Evolutionary conservation across 2,329 filamentous ascomycete genomes (phyloP).

Genomic region (Drechslerella dactyloides): DNA sequence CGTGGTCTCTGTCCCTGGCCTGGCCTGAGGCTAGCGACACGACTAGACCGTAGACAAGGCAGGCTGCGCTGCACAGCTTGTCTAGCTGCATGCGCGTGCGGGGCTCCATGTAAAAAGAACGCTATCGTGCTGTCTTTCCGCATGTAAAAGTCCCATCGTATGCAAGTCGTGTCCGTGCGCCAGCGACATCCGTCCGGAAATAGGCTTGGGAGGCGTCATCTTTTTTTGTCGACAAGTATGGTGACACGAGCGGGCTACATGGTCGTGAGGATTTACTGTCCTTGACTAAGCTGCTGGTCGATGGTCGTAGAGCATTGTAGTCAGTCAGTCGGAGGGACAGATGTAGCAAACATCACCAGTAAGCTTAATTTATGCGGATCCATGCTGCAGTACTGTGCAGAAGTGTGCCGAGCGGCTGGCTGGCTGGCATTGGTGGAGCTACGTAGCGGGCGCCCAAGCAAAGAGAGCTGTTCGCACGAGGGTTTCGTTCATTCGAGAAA

Average conservation of each 20-base stretch:
- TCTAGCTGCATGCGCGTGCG: conserved; percentile 32
- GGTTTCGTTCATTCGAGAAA: no score
- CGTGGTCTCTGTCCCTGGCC: not conserved
- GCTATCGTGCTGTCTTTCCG: conserved; percentile 6
- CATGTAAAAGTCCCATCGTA: conserved; percentile 3
- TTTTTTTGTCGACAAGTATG: conserved; percentile 16
- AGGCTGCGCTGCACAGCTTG: conserved; percentile 14
- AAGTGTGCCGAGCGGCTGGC: no score
- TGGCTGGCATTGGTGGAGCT: no score
- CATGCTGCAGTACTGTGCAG: no score
- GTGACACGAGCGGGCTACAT: conserved; percentile 2
- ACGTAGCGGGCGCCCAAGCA: no score
- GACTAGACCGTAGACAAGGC: no score
- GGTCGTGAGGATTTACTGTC: not conserved
- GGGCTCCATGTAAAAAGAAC: no score
- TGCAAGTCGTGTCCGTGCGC: conserved; percentile 46
- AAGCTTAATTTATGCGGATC: no score
- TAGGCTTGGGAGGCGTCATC: conserved; percentile 26
- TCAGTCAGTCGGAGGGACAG: no score
- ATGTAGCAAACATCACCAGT: no score
- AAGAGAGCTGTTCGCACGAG: no score
- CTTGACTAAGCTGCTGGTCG: not conserved
- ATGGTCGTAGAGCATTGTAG: no score
- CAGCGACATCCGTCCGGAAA: conserved; percentile 39
- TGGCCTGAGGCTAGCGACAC: not conserved